phyloP scores from a whole-genome alignment of 306 rosid genomes.

The Gillenia trifoliata region DNA sequence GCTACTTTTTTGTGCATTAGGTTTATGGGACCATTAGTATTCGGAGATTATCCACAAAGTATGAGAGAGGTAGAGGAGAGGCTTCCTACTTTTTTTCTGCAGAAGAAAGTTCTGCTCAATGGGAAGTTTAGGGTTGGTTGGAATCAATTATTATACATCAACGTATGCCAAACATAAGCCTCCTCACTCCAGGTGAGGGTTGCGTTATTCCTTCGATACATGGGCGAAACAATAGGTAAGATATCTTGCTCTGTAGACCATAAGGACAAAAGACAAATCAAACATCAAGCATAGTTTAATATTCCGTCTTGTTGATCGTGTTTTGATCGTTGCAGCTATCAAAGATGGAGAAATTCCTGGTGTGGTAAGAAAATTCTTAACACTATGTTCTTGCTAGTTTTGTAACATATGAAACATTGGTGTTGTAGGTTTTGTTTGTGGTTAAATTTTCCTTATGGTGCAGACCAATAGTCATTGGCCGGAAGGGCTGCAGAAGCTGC shows the following conservation, averaged over 20 bases:
- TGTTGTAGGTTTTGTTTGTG: not conserved
- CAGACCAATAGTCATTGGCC: not conserved
- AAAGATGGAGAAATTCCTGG: not conserved
- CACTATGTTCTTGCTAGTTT: not conserved
- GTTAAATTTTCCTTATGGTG: not conserved
- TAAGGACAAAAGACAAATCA: too few relatives aligned
- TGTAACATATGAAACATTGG: too few relatives aligned
- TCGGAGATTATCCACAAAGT: slow-evolving; percentile 24
- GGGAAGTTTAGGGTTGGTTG: slow-evolving; percentile 27
- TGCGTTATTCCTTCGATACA: not conserved
- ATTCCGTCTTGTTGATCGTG: not conserved
- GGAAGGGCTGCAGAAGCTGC: slow-evolving; percentile 20
- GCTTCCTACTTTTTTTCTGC: slow-evolving; percentile 13
- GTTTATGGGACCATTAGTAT: slow-evolving; percentile 19
- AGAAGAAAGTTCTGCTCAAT: slow-evolving; percentile 2
- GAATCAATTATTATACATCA: slow-evolving; percentile 31
- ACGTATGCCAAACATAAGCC: slow-evolving; percentile 8
- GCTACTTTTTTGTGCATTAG: not conserved
- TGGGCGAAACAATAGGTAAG: not conserved
- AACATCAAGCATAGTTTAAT: not conserved
- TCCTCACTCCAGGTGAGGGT: slow-evolving; percentile 3
- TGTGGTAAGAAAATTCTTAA: not conserved
- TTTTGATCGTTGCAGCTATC: not conserved
- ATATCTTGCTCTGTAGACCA: not conserved
- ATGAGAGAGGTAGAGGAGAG: slow-evolving; percentile 22